Conservation (phyloP, 2,329 filamentous ascomycete species). For the Davidsoniella virescens region DNA sequence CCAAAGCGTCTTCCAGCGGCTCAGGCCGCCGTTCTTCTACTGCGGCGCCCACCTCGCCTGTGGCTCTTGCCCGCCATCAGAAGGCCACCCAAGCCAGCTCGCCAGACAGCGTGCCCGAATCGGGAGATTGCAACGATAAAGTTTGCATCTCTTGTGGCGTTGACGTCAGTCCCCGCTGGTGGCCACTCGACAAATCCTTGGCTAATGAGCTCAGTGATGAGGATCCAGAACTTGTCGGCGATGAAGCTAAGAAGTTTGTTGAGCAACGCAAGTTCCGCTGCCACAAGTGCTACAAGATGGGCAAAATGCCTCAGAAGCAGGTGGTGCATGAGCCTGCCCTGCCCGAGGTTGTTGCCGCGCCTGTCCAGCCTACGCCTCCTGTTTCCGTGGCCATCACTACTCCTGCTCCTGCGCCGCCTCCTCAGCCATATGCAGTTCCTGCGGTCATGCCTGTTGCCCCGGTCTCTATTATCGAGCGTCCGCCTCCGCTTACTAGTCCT, state of each 20-base stretch:
- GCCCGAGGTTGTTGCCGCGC: constrained; percentile 8
- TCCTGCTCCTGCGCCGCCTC: constrained; percentile 6
- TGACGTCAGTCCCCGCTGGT: constrained; percentile 62
- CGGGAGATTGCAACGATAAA: constrained; percentile 30
- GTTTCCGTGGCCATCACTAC: not conserved
- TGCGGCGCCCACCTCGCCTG: constrained; percentile 19
- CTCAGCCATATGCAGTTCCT: not conserved
- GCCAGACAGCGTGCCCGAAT: constrained; percentile 17
- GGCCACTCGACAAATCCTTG: constrained; percentile 37
- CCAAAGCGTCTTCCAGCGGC: constrained; percentile 21
- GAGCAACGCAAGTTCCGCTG: constrained; percentile 52
- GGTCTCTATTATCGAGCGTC: constrained; percentile 14
- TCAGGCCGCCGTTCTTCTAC: constrained; percentile 40
- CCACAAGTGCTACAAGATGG: constrained; percentile 52
- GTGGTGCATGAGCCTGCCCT: constrained; percentile 17
- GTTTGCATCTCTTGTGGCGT: constrained; percentile 48
- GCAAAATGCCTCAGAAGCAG: constrained; percentile 24
- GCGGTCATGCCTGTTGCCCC: not conserved
- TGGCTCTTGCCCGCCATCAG: constrained; percentile 13
- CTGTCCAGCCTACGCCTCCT: constrained; percentile 1
- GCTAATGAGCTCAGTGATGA: constrained; percentile 37
- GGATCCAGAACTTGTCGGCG: constrained; percentile 27
- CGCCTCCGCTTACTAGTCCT: constrained; percentile 15
- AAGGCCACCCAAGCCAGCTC: not conserved
- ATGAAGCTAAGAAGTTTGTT: constrained; percentile 42